Percentiles rank a stretch among this genome's conserved stretches.
phyloP scores from a whole-genome alignment of 139 green algal species.

The Volvox reticuliferus region DNA sequence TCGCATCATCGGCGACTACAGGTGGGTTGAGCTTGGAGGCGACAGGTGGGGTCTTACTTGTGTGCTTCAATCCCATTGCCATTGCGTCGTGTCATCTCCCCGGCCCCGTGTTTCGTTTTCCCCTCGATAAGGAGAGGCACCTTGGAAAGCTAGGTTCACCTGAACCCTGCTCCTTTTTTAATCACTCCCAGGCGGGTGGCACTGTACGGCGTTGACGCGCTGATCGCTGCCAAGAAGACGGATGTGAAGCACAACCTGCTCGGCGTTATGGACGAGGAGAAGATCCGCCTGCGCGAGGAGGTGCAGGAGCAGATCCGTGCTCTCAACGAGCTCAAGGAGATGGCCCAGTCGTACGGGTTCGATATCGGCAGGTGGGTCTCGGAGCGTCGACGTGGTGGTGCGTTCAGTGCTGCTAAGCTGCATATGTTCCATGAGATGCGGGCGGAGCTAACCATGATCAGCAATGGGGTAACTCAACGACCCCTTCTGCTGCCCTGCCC shows the following conservation, averaged over 20 bases:
- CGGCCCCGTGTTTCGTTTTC: too few species aligned
- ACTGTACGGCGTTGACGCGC: constrained; percentile 80
- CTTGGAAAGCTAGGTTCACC: too few species aligned
- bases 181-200: constrained; percentile 64
- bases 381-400: too few species aligned
- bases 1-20: constrained; percentile 88
- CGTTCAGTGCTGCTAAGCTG: too few species aligned
- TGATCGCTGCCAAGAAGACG: constrained; percentile 74
- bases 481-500: neutral
- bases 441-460: neutral
- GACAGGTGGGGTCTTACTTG: too few species aligned
- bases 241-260: constrained; percentile 74
- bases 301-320: constrained; percentile 79
- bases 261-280: constrained; percentile 73
- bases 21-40: neutral
- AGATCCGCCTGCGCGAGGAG: constrained; percentile 77
- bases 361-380: constrained; percentile 64
- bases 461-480: too few species aligned
- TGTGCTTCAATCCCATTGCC: too few species aligned
- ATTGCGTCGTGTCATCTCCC: too few species aligned
- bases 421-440: too few species aligned
- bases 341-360: constrained; percentile 78
- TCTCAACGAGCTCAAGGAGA: constrained; percentile 80
- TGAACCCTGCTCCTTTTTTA: too few species aligned
- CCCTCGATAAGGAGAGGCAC: too few species aligned